Conservation (phyloP, 495 filamentous ascomycete genomes). For the Massariosphaeria phaeospora region DNA sequence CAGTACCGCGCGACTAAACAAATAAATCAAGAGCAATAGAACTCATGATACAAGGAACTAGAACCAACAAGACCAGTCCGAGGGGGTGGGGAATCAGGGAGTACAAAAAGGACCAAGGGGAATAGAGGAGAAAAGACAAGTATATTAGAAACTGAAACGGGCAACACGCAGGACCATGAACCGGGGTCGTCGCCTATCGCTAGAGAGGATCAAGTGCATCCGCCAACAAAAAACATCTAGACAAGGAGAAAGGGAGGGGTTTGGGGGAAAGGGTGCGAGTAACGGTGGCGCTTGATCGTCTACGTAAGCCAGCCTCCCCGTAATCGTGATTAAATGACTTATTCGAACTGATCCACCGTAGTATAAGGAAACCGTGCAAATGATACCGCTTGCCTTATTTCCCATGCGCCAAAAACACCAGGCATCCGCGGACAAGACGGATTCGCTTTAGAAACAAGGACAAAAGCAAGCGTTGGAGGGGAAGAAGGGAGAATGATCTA, state of each 20-base stretch:
- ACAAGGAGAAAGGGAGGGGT: neutral
- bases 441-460: slow-evolving; percentile 1
- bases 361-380: no score
- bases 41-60: slow-evolving; percentile 22
- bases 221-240: neutral
- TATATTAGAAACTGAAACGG: neutral
- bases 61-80: slow-evolving; percentile 3
- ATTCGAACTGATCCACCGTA: no score
- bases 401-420: slow-evolving; percentile 6
- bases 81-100: slow-evolving; percentile 9
- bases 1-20: no score
- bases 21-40: slow-evolving; percentile 4
- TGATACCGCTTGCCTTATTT: no score
- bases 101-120: no score
- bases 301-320: neutral
- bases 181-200: no score
- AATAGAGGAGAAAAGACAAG: no score
- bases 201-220: neutral
- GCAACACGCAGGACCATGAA: no score
- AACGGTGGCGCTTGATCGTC: no score
- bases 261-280: no score
- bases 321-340: slow-evolving; percentile 9
- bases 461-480: neutral
- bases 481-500: neutral
- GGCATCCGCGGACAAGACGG: neutral